Evolutionary conservation across 805 yeast genomes (phyloP), one percentile per base, ranked within the genome.

Genomic region (Schwanniomyces sp.): DNA sequence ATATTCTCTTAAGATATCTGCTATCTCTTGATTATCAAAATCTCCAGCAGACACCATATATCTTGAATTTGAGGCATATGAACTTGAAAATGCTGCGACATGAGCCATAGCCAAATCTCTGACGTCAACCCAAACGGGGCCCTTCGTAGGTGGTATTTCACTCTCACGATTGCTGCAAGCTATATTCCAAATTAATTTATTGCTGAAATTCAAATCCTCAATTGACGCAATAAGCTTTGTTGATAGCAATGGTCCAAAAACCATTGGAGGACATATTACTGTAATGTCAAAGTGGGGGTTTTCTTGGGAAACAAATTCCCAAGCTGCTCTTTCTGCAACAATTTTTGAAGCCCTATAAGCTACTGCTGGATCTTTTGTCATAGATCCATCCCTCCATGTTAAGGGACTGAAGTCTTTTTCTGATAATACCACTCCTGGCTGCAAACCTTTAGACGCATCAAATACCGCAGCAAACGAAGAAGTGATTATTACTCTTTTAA

Each of bases 61-160:
- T 41, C 64, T 41, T 11, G 44, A 42, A 18, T 51, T 51, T 21
- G 40, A 24, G 2, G 44, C 47, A 12, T 8, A 4, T 9, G 41
- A 41, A 11, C 34, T 28, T 4, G 41, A 37, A 16, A 51, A 38
- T 10, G 85, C 83, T 12, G 58, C 53, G 14, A 80, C 54, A 56
- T 84, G 88, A 8, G 84, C 81, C 45, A 58, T 59, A 4, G 88
- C 86, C 29, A 80, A 84, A 56, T 85, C 88, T 56, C 86, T 72
- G 5, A 83, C 87, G 60, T 83, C 86, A 28, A 78, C 45, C 49
- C 52, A 44, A 28, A 46, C 26, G 29, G 43, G 34, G 17, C 52
- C 46, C 41, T 51, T 55, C 53, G 52, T 57, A 51, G 38, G 61
- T 47, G 30, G 58, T 48, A 47, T 56, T 50, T 45, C 52, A 47